Percentiles rank a stretch among this genome's conserved stretches.
Evolutionary conservation across 257 asterid species (phyloP).

Genomic region (Jacaranda mimosifolia): DNA sequence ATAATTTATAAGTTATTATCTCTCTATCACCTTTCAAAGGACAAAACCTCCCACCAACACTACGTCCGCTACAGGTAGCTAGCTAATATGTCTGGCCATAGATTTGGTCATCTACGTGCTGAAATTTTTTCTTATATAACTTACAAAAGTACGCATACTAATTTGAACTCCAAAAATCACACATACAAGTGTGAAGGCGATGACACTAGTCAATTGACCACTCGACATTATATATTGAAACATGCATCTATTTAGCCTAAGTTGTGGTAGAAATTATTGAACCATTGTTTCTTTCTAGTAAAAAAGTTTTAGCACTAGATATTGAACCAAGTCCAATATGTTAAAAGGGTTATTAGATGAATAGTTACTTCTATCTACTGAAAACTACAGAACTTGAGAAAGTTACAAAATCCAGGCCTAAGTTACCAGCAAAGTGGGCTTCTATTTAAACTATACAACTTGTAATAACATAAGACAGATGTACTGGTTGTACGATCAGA

Average conservation of each 20-base stretch:
- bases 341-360: not conserved
- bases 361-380: not conserved
- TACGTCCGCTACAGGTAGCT: too few species aligned
- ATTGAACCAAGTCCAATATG: not conserved
- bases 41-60: too few species aligned
- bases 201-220: too few species aligned
- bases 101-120: too few species aligned
- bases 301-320: not conserved
- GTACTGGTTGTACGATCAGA: constrained; percentile 39
- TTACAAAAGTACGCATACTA: too few species aligned
- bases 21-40: too few species aligned
- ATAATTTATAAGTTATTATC: too few species aligned
- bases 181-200: too few species aligned
- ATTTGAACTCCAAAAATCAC: too few species aligned
- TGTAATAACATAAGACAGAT: constrained; percentile 24
- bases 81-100: too few species aligned
- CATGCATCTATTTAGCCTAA: not conserved
- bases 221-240: not conserved
- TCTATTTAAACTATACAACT: constrained; percentile 27
- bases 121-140: too few species aligned
- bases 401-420: not conserved
- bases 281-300: not conserved
- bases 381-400: too few species aligned
- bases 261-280: not conserved
- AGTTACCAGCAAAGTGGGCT: not conserved